These are phyloP conservation scores for Euphorbia schlechtendalii DNA, from an alignment of 441 rosid species.

Conservation along the genomic window DNA sequence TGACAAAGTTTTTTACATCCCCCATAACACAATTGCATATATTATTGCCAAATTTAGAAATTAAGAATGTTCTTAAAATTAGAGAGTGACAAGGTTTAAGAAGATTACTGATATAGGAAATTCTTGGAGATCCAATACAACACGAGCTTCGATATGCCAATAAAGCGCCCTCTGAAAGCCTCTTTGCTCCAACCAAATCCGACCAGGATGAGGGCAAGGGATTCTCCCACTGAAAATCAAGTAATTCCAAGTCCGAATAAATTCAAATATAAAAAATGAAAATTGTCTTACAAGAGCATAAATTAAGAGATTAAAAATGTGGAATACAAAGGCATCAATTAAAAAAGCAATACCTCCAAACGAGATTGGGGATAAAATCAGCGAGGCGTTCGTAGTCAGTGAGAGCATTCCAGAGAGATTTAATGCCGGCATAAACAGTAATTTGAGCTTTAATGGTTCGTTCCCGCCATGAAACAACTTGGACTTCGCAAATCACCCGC, in stretches of 20 bases:
- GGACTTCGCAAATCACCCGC: conserved; percentile 60
- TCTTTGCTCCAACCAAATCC: conserved; percentile 96
- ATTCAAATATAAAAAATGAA: background rate
- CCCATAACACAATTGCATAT: background rate
- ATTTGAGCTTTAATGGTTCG: conserved; percentile 68
- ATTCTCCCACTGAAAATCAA: conserved; percentile 57
- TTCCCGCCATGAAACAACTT: conserved; percentile 91
- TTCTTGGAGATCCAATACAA: conserved; percentile 89
- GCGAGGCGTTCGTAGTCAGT: conserved; percentile 96
- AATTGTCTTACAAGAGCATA: background rate
- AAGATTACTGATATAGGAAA: conserved; percentile 48
- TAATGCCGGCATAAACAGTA: conserved; percentile 50
- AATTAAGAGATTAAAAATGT: no score
- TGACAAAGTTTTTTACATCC: background rate
- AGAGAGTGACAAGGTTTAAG: background rate
- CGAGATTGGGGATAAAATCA: conserved; percentile 85
- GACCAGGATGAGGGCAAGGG: conserved; percentile 91
- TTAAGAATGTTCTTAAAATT: background rate
- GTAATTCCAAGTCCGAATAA: background rate
- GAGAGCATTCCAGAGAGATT: conserved; percentile 78
- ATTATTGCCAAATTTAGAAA: background rate
- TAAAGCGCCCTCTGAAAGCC: conserved; percentile 89
- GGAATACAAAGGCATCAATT: no score
- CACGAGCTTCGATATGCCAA: conserved; percentile 99
- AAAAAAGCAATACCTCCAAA: conserved; percentile 54